These are phyloP conservation scores for Epichloe festucae DNA, from an alignment of 2,329 filamentous ascomycete species.

Conservation along the genomic window DNA sequence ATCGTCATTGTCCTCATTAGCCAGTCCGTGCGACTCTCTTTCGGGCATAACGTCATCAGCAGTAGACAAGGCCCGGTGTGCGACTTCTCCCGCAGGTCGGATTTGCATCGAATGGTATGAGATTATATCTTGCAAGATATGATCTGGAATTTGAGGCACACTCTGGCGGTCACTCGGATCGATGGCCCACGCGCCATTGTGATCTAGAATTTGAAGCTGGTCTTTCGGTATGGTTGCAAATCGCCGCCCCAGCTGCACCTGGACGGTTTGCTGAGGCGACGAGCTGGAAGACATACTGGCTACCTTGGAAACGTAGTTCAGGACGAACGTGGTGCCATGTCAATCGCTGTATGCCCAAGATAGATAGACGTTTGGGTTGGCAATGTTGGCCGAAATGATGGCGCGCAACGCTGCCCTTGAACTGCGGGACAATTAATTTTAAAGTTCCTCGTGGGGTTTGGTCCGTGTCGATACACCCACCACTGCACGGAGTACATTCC, in stretches of 20 bases:
- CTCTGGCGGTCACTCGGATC: constrained; percentile 13
- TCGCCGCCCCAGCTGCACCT: constrained; percentile 14
- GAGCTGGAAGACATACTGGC: constrained; percentile 14
- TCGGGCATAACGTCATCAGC: background rate
- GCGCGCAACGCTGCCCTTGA: no score
- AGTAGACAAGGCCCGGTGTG: background rate
- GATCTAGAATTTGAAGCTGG: constrained; percentile 25
- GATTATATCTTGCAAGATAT: constrained; percentile 21
- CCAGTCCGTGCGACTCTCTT: background rate
- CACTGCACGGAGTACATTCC: no score
- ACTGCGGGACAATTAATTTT: no score
- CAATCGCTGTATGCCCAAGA: background rate
- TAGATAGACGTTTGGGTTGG: no score
- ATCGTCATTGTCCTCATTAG: background rate
- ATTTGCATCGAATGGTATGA: constrained; percentile 9
- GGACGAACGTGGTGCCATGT: background rate
- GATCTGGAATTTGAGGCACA: constrained; percentile 20
- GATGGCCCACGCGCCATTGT: constrained; percentile 23
- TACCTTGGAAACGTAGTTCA: background rate
- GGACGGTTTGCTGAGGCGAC: constrained; percentile 12
- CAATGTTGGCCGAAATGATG: no score
- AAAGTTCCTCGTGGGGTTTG: no score
- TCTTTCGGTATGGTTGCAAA: constrained; percentile 23
- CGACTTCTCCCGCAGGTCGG: constrained; percentile 1
- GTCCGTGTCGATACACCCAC: no score